Percentiles rank a stretch among this genome's conserved stretches.
Conservation (phyloP, 495 filamentous ascomycete species). For the Penicillium verhagenii region DNA sequence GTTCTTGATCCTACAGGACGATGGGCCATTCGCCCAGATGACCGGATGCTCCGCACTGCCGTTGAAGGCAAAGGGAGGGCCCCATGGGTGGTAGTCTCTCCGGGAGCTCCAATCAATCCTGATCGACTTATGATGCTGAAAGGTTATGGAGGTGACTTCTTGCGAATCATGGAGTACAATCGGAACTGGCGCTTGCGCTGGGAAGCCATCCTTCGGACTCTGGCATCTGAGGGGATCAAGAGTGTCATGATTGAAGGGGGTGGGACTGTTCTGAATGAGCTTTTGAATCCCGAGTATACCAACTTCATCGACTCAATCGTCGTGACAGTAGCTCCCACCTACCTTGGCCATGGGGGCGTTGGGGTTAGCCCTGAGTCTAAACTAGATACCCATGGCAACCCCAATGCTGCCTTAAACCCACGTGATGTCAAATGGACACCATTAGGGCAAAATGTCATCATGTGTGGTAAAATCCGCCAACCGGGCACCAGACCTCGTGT, state of each 20-base stretch:
- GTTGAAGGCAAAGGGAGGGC: conserved; percentile 65
- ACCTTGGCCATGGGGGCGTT: conserved; percentile 77
- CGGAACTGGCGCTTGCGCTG: conserved; percentile 56
- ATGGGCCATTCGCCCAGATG: conserved; percentile 61
- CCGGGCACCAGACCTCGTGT: not conserved
- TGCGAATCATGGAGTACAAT: conserved; percentile 49
- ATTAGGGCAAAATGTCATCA: conserved; percentile 72
- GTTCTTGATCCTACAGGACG: conserved; percentile 71
- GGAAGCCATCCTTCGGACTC: conserved; percentile 57
- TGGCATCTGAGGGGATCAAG: conserved; percentile 59
- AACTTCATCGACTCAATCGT: conserved; percentile 69
- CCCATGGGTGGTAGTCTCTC: conserved; percentile 65
- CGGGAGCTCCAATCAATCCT: conserved; percentile 48
- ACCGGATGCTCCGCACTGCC: conserved; percentile 63
- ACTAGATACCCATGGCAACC: conserved; percentile 45
- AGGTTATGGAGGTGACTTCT: conserved; percentile 49
- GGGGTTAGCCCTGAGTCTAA: conserved; percentile 61
- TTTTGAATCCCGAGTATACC: conserved; percentile 62
- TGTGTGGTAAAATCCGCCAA: conserved; percentile 60
- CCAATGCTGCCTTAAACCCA: conserved; percentile 59
- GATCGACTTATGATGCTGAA: conserved; percentile 47
- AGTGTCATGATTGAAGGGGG: conserved; percentile 92
- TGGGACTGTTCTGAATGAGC: conserved; percentile 70
- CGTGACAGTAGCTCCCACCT: conserved; percentile 81
- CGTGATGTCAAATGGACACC: conserved; percentile 68